phyloP scores from a whole-genome alignment of 768 basidiomycete species.

The Tulasnella sp. region DNA sequence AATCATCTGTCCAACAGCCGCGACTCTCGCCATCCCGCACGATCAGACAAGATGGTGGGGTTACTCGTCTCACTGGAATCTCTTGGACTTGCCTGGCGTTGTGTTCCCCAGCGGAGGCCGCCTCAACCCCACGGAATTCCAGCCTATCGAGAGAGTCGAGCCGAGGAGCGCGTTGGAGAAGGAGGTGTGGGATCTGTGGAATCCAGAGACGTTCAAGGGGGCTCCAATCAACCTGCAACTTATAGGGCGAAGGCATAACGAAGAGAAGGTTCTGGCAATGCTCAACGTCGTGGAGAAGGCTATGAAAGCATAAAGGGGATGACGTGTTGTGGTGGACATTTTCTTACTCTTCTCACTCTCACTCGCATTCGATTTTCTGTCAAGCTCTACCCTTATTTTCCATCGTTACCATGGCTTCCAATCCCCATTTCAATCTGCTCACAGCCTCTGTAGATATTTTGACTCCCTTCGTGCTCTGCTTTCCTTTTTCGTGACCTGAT shows the following conservation, averaged over 20 bases:
- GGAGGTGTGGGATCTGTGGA: slow-evolving; percentile 49
- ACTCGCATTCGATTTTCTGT: slow-evolving; percentile 9
- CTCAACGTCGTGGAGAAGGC: slow-evolving; percentile 50
- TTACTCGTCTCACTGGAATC: slow-evolving; percentile 59
- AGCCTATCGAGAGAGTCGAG: slow-evolving; percentile 33
- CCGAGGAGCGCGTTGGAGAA: slow-evolving; percentile 48
- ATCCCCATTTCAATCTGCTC: background rate
- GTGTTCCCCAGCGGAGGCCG: slow-evolving; percentile 51
- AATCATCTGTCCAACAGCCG: slow-evolving; percentile 53
- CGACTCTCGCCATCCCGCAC: slow-evolving; percentile 55
- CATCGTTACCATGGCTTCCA: background rate
- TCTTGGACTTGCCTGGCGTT: slow-evolving; percentile 54
- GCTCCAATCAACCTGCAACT: slow-evolving; percentile 55
- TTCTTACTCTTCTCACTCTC: background rate
- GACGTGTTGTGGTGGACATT: background rate
- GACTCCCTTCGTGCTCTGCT: background rate
- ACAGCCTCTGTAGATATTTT: background rate
- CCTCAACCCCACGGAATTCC: slow-evolving; percentile 38
- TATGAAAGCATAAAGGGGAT: slow-evolving; percentile 28
- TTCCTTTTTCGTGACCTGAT: background rate
- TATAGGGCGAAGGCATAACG: slow-evolving; percentile 55
- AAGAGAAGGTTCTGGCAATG: slow-evolving; percentile 55
- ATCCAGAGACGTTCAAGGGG: slow-evolving; percentile 49
- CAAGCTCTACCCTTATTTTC: slow-evolving; percentile 12
- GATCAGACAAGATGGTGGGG: slow-evolving; percentile 55